Percentiles rank a stretch among this genome's conserved stretches.
Conservation (phyloP, 148 eudicot species). For the Fallopia convolvulus region DNA sequence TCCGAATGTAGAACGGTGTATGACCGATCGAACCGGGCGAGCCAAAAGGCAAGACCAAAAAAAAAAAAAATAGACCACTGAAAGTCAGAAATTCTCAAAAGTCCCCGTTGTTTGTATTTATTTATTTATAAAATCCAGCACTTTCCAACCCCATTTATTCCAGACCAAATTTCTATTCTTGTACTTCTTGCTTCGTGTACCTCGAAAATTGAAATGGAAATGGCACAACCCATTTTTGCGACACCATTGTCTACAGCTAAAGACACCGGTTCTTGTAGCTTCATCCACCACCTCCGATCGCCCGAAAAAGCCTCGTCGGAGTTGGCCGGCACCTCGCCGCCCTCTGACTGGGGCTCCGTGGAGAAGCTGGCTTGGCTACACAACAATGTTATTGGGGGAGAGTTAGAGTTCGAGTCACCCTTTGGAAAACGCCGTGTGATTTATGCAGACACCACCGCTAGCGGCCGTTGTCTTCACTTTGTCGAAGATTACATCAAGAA, state of each 20-base stretch:
- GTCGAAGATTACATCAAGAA: constrained; percentile 28
- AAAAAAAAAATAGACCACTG: too few species aligned
- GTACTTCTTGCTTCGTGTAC: too few species aligned
- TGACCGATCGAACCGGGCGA: too few species aligned
- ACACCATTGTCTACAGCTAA: neutral
- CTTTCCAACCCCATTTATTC: too few species aligned
- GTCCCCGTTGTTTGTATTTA: too few species aligned
- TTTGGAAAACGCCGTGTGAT: constrained; percentile 28
- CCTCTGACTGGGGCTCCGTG: neutral
- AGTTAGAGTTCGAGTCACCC: constrained; percentile 24
- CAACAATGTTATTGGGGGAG: constrained; percentile 20
- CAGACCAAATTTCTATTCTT: too few species aligned
- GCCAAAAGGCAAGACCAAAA: too few species aligned
- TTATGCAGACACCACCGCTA: constrained; percentile 32
- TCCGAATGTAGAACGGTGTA: too few species aligned
- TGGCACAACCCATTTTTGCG: neutral
- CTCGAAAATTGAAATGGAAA: neutral
- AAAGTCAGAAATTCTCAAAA: too few species aligned
- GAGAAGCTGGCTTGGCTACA: constrained; percentile 24
- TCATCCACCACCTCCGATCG: neutral
- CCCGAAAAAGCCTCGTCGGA: neutral
- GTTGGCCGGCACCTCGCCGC: neutral
- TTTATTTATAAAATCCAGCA: too few species aligned
- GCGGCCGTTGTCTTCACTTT: constrained; percentile 24
- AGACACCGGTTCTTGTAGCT: neutral